Evolutionary conservation across 257 asterid genomes (phyloP), one percentile per base, ranked within the genome.

Genomic region (Pogostemon cablin): DNA sequence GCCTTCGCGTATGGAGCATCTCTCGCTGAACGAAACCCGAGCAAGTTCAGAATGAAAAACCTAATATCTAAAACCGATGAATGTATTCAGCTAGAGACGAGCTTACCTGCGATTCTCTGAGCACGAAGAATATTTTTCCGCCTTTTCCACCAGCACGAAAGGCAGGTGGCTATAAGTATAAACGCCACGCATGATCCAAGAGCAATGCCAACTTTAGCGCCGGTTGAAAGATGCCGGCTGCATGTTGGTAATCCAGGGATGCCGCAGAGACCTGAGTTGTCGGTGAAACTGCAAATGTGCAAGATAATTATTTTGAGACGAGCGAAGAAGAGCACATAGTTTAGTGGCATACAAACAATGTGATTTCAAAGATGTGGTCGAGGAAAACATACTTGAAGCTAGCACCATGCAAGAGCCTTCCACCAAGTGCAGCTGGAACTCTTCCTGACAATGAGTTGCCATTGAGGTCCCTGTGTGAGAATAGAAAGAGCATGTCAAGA

Each of bases 1-100:
- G 89, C 85, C 70, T 89, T 95, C 4, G 99, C 99, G 50, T 91
- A 95, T 2, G 99, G 99, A 40, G 99, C 99, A 32, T 83, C 96
- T 82, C 98, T 86, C 71, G 97, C 99, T 89, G 90, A 75, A 25
- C 8, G 52, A 60, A 53, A 61, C 53, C 41, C 15, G 9, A 59
- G 3, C 11, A 62, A 7, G 63, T 75, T 65, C 67, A 79, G 39
- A 37, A 66, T 11, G 0, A 68, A 63, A 3, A 32, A 5, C 6
- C n/a, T 38, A 5, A 25, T 20, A 6, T 49, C 3, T 32, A 41
- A 41, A 56, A 46, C 39, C 17, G 8, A 44, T 62, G 40, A 20
- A 38, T 4, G 3, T 50, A 3, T 55, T 25, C 32, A 25, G 32
- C 32, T 25, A 41, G 6, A 25, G n/a, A 50, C 12, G 76, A 63